phyloP scores from a whole-genome alignment of 306 rosid genomes.

The Trifolium pratense region DNA sequence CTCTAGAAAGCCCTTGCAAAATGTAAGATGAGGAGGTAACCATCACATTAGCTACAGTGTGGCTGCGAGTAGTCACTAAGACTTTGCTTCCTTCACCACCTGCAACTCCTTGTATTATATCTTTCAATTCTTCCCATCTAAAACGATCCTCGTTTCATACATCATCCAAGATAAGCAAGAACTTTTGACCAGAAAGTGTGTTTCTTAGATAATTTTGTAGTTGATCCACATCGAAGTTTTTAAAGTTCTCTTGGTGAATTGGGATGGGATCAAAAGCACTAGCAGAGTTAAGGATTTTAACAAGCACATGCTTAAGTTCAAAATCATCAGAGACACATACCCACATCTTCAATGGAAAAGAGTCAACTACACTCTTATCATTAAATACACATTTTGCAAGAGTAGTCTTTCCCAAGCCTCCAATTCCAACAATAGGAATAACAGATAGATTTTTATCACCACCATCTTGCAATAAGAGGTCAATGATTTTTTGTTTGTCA shows the following conservation, averaged over 20 bases:
- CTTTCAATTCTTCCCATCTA: not conserved
- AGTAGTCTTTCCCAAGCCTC: not conserved
- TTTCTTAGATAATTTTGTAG: not conserved
- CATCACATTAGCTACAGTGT: not conserved
- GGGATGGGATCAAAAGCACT: not conserved
- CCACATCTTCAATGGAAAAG: not conserved
- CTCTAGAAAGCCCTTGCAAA: not conserved
- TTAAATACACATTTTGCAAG: not conserved
- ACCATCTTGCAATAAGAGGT: not conserved
- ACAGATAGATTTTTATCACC: not conserved
- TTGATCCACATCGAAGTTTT: not conserved
- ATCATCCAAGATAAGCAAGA: constrained; percentile 2
- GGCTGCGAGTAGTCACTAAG: constrained; percentile 28
- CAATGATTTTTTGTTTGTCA: not conserved
- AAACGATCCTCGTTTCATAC: constrained; percentile 4
- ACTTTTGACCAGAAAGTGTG: not conserved
- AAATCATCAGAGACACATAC: not conserved
- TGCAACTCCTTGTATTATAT: not conserved
- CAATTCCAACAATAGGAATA: not conserved
- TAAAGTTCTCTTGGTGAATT: not conserved
- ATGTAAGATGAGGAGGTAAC: not conserved
- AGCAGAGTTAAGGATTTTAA: constrained; percentile 30
- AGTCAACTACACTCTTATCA: not conserved
- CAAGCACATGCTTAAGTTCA: not conserved
- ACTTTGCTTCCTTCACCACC: constrained; percentile 35